phyloP scores from a whole-genome alignment of 108 stramenopile genomes.

The Discostella stelligeroides region DNA sequence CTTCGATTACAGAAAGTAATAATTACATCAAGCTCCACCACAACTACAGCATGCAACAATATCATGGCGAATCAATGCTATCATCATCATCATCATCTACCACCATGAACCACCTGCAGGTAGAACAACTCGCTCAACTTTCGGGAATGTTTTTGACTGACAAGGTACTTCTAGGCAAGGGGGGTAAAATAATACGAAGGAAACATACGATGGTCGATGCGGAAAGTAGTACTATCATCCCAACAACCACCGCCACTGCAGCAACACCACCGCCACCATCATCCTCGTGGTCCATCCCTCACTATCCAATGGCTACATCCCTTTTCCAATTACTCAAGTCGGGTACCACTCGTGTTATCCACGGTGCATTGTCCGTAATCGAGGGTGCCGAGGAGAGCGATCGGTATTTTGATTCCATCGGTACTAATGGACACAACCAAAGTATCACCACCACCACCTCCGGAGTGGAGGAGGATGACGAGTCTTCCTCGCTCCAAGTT shows the following conservation, averaged over 20 bases:
- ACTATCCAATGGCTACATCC: not conserved
- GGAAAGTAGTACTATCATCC: not conserved
- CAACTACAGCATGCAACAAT: not conserved
- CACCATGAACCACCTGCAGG: not conserved
- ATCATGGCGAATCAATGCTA: not conserved
- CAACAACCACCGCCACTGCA: not conserved
- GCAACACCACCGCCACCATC: too few relatives aligned
- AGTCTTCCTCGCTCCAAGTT: not conserved
- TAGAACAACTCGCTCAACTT: not conserved
- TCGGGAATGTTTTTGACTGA: not conserved
- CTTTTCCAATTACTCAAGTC: not conserved
- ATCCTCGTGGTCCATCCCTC: conserved; percentile 4
- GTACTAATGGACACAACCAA: too few relatives aligned
- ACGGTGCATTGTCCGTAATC: not conserved
- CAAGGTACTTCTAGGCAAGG: not conserved
- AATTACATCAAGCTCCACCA: not conserved
- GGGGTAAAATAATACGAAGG: conserved; percentile 1
- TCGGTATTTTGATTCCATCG: not conserved
- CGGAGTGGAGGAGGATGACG: conserved; percentile 22
- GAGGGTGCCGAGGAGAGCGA: conserved; percentile 4
- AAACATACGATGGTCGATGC: not conserved
- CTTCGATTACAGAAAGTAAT: not conserved
- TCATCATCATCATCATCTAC: too few relatives aligned
- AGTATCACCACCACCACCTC: too few relatives aligned
- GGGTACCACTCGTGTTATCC: conserved; percentile 1